Percentiles rank a stretch among this genome's conserved stretches.
These are phyloP conservation scores for Carex kokanica DNA, from an alignment of 176 grass and related monocot species.

Conservation along the genomic window DNA sequence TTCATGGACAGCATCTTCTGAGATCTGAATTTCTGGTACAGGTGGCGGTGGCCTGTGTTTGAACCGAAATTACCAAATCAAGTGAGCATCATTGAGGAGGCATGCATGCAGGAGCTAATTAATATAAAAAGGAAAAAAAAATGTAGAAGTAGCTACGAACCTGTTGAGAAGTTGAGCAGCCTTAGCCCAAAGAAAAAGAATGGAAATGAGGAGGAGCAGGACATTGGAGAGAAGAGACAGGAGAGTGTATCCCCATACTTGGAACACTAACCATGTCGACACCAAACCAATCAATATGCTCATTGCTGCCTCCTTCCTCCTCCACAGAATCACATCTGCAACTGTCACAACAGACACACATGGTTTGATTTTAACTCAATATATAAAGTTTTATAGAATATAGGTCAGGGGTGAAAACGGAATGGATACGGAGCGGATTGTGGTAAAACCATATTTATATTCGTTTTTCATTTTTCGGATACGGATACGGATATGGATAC, in stretches of 20 bases:
- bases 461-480: too few species aligned
- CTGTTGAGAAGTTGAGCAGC: conserved; percentile 65
- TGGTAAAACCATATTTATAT: too few species aligned
- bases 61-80: background rate
- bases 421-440: too few species aligned
- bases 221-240: conserved; percentile 48
- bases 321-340: conserved; percentile 74
- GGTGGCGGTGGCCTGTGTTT: conserved; percentile 55
- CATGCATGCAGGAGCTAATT: background rate
- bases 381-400: background rate
- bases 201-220: conserved; percentile 64
- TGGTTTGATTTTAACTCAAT: background rate
- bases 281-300: conserved; percentile 37
- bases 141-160: background rate
- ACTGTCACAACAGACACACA: conserved; percentile 22
- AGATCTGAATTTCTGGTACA: conserved; percentile 39
- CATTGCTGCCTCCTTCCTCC: conserved; percentile 40
- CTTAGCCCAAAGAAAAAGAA: conserved; percentile 53
- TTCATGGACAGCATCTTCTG: conserved; percentile 46
- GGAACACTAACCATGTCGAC: conserved; percentile 50
- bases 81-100: background rate
- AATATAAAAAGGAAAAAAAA: background rate
- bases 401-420: too few species aligned
- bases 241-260: conserved; percentile 41
- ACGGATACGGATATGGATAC: too few species aligned